phyloP scores from a whole-genome alignment of 495 filamentous ascomycete genomes.

The Neurospora pannonica region DNA sequence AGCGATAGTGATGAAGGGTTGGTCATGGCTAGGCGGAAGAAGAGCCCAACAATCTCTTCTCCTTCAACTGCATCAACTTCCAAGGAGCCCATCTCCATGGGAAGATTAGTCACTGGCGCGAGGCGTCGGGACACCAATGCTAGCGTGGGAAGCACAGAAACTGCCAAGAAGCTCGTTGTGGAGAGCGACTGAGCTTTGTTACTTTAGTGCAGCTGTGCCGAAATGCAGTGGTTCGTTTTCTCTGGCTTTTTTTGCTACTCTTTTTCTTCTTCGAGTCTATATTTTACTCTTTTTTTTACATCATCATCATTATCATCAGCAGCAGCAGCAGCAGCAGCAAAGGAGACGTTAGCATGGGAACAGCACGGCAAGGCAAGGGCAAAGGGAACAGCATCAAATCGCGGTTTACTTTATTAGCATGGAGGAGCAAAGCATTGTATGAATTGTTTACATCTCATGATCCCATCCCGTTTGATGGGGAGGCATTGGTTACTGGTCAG shows the following conservation, averaged over 20 bases:
- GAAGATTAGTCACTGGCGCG: slow-evolving; percentile 22
- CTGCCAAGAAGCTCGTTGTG: slow-evolving; percentile 44
- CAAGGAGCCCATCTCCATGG: slow-evolving; percentile 19
- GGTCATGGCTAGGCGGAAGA: slow-evolving; percentile 37
- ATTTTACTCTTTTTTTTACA: neutral
- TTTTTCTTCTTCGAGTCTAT: neutral
- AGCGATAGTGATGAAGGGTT: slow-evolving; percentile 48
- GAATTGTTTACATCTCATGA: neutral
- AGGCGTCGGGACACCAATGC: slow-evolving; percentile 42
- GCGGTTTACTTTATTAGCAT: neutral
- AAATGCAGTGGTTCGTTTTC: neutral
- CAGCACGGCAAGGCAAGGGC: neutral
- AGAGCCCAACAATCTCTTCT: slow-evolving; percentile 10
- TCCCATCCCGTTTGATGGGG: neutral
- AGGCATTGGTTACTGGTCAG: neutral
- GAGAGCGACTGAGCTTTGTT: slow-evolving; percentile 19
- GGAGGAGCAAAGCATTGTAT: neutral
- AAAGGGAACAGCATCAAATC: neutral
- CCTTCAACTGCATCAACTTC: neutral
- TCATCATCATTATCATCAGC: neutral
- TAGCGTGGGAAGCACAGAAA: slow-evolving; percentile 45
- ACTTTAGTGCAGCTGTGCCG: neutral
- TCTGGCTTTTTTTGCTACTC: neutral
- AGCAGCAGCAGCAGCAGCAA: neutral
- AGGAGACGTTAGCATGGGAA: neutral